Evolutionary conservation across 768 basidiomycete species (phyloP).

Genomic region (Atractiella rhizophila): DNA sequence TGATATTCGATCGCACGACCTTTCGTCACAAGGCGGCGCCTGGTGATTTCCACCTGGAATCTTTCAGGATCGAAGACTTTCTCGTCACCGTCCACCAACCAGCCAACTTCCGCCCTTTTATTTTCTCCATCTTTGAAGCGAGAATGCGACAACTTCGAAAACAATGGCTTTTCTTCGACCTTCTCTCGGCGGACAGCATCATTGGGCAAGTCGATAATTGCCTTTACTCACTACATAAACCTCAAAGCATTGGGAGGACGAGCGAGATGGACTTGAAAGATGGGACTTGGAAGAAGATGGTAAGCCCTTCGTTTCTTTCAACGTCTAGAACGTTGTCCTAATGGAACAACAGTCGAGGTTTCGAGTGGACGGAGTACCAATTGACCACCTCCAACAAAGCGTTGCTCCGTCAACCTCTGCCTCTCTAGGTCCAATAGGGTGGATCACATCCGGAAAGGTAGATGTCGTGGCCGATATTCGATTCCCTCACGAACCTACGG

Average conservation of each 20-base stretch:
- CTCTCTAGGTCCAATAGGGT: conserved; percentile 87
- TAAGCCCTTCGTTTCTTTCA: conserved; percentile 21
- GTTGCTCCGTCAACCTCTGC: no score
- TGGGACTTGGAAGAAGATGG: conserved; percentile 70
- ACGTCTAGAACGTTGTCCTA: conserved; percentile 4
- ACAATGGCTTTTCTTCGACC: conserved; percentile 86
- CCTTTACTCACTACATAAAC: conserved; percentile 79
- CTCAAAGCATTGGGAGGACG: conserved; percentile 80
- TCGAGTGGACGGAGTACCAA: conserved; percentile 82
- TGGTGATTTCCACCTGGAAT: conserved; percentile 80
- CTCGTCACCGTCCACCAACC: conserved; percentile 88
- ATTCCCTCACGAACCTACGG: conserved; percentile 54
- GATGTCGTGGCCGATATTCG: conserved; percentile 95
- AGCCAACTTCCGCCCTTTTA: conserved; percentile 68
- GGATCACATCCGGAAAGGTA: conserved; percentile 90
- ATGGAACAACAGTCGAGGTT: conserved; percentile 46
- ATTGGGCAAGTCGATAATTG: conserved; percentile 98
- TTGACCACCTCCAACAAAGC: conserved; percentile 76
- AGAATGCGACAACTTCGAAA: conserved; percentile 61
- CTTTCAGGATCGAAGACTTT: conserved; percentile 70
- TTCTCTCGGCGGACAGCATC: conserved; percentile 75
- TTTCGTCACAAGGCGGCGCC: conserved; percentile 48
- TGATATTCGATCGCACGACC: conserved; percentile 49
- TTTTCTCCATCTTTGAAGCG: conserved; percentile 77
- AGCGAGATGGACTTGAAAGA: conserved; percentile 62